Base-by-base conservation (phyloP, 495 filamentous ascomycete species). In the Alectoria sarmentosa region DNA sequence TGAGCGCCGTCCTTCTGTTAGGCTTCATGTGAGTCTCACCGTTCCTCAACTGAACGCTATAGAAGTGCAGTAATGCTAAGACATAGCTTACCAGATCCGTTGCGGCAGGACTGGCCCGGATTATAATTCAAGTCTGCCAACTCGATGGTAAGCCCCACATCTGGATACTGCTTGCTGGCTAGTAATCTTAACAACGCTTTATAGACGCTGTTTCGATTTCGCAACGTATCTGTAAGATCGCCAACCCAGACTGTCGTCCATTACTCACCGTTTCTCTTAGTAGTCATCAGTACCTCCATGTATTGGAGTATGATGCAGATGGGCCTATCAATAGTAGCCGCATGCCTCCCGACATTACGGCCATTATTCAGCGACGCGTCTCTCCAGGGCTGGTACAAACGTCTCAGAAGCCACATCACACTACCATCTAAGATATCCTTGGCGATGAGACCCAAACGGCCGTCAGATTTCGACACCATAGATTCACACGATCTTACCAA, bases 201-300 rank as follows among this genome's bases (percentile, higher is more conserved):
- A 56, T 67, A 69, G 17, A 70, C 67, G 3, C 64, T 66, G n/a
- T 76, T 74, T 62, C 39, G n/a, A n/a, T 52, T 23, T 46, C 44
- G 32, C 60, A 62, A 34, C 23, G 41, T 41, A 48, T 62, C n/a
- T 62, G 44, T 52, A 15, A 62, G 39, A 36, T 17, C 44, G 6
- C 36, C 13, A 52, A 49, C 8, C 44, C 23, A 21, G 1, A 5
- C 34, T 37, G 14, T 56, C 10, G n/a, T n/a, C 52, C 26, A 56
- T 10, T 10, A 56, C 52, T 56, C 28, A 56, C 52, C 28, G 6
- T 32, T 13, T 56, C 52, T 56, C 5, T 56, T 13, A 56, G 52
- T 56, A 32, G 34, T 32, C 1, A 46, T 36, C 3, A 52, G 38
- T 19, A 62, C 41, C 14, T 46, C 10, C 23, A 62, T 52, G 60